These are phyloP conservation scores for Herpetospermum pedunculosum DNA, from an alignment of 306 rosid genomes.

Conservation along the genomic window DNA sequence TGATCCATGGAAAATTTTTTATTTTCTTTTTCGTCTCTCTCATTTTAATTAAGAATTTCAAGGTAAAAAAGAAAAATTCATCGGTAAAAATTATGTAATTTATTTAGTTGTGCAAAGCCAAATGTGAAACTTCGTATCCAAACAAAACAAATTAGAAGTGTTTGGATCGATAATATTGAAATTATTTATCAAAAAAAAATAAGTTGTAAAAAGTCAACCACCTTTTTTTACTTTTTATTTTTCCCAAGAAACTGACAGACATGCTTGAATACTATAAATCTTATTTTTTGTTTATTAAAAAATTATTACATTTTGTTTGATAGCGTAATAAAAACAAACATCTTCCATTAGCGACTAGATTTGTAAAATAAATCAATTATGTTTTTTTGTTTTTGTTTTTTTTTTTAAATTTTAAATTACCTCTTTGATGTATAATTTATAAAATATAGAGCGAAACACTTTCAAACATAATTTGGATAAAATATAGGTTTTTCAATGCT, in stretches of 20 bases:
- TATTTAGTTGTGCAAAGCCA: not conserved
- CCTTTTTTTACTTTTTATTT: not conserved
- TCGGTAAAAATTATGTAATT: not conserved
- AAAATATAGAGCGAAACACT: too few relatives aligned
- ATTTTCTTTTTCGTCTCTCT: too few relatives aligned
- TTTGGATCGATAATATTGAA: not conserved
- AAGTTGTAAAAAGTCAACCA: not conserved
- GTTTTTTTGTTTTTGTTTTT: too few relatives aligned
- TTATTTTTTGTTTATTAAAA: not conserved
- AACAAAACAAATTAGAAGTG: not conserved
- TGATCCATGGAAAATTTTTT: too few relatives aligned
- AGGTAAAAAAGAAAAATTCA: not conserved
- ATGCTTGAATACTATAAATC: not conserved
- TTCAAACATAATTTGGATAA: too few relatives aligned
- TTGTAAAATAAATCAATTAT: too few relatives aligned
- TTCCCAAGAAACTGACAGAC: conserved; percentile 3
- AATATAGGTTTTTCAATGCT: too few relatives aligned
- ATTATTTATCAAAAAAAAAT: too few relatives aligned
- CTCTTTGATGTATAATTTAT: too few relatives aligned
- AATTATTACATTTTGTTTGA: not conserved
- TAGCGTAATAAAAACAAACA: not conserved
- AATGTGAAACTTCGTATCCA: not conserved
- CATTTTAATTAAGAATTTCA: not conserved
- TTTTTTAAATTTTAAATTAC: too few relatives aligned
- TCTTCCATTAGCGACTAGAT: not conserved